Percentiles rank a stretch among this genome's conserved stretches.
These are phyloP conservation scores for Phyllosticta paracitricarpa DNA, from an alignment of 2,329 filamentous ascomycete genomes.

Conservation along the genomic window DNA sequence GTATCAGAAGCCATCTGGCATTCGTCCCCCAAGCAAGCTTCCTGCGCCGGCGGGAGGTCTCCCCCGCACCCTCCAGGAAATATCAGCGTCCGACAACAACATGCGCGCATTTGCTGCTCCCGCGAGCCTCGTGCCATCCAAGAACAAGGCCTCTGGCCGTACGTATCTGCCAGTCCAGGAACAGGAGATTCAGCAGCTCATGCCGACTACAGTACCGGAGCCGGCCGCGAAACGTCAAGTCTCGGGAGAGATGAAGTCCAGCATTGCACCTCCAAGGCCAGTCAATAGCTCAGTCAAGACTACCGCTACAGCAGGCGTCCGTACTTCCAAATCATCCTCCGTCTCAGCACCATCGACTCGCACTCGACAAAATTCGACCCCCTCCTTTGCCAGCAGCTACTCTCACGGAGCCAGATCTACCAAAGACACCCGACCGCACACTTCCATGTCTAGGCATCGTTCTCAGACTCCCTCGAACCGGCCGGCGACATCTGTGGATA, in stretches of 20 bases:
- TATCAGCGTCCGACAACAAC: conserved; percentile 45
- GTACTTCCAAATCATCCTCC: conserved; percentile 26
- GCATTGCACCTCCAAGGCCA: conserved; percentile 33
- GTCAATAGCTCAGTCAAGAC: conserved; percentile 35
- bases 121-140: conserved; percentile 32
- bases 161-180: conserved; percentile 22
- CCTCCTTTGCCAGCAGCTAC: conserved; percentile 47
- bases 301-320: conserved; percentile 31
- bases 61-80: conserved; percentile 34
- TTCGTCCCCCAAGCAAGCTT: conserved; percentile 26
- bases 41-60: conserved; percentile 18
- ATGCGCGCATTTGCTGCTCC: conserved; percentile 36
- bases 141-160: conserved; percentile 44
- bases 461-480: conserved; percentile 27
- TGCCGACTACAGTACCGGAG: conserved; percentile 32
- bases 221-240: conserved; percentile 42
- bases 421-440: conserved; percentile 39
- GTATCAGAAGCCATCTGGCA: conserved; percentile 16
- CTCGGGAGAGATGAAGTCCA: conserved; percentile 35
- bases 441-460: conserved; percentile 37
- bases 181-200: conserved; percentile 13
- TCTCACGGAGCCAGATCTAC: conserved; percentile 44
- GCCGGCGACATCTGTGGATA: conserved; percentile 31
- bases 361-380: conserved; percentile 19
- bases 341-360: conserved; percentile 31